Evolutionary conservation across 2,329 filamentous ascomycete genomes (phyloP).

Genomic region (Didymella exigua): DNA sequence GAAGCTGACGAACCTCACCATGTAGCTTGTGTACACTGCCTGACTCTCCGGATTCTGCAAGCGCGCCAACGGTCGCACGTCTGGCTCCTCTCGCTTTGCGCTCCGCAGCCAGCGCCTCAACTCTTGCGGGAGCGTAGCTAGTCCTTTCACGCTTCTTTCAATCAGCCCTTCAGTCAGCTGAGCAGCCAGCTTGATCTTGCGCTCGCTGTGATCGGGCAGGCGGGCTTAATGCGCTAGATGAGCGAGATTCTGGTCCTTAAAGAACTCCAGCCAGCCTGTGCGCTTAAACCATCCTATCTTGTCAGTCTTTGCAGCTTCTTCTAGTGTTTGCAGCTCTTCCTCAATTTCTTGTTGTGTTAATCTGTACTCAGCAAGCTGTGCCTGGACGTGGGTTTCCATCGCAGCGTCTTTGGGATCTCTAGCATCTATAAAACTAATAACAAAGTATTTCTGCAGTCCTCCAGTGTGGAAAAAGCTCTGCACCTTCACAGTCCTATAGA

Average conservation of each 20-base stretch:
- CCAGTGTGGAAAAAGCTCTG: not conserved
- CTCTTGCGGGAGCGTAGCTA: too few species aligned
- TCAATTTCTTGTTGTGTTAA: not conserved
- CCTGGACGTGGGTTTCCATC: not conserved
- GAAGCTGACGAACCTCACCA: not conserved
- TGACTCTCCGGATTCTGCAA: not conserved
- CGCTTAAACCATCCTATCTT: not conserved
- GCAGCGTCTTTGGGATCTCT: not conserved
- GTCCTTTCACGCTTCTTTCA: not conserved
- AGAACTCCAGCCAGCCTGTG: not conserved
- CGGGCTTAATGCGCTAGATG: not conserved
- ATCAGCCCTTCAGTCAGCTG: not conserved
- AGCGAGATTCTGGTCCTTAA: not conserved
- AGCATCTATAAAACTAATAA: not conserved
- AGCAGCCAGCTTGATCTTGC: not conserved
- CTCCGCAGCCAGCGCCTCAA: not conserved
- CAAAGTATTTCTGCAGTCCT: too few species aligned
- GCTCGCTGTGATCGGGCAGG: not conserved
- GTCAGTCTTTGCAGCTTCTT: not conserved
- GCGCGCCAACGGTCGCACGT: not conserved
- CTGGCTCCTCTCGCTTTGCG: not conserved
- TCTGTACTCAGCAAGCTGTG: not conserved
- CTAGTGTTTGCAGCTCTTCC: not conserved
- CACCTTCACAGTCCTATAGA: not conserved
- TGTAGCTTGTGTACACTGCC: not conserved